phyloP scores from a whole-genome alignment of 176 grass and related monocot genomes.

The Rhynchospora breviuscula region DNA sequence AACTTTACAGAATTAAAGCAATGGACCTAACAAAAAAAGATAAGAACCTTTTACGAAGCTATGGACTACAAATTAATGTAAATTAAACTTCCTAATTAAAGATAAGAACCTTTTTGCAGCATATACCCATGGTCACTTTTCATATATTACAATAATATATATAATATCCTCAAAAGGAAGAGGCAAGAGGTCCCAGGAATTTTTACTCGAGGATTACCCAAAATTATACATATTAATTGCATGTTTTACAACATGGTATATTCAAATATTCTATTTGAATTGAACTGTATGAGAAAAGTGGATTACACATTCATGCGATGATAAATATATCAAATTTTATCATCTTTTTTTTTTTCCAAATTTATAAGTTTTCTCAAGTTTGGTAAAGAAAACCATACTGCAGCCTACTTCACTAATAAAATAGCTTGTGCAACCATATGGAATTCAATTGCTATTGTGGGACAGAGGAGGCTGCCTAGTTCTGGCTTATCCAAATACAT shows the following conservation, averaged over 20 bases:
- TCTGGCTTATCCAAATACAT: neutral
- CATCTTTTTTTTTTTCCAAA: neutral
- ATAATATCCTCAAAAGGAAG: neutral
- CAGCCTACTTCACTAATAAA: neutral
- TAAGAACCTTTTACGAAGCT: neutral
- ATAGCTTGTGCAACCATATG: neutral
- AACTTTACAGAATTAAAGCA: neutral
- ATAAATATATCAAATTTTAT: neutral
- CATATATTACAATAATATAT: neutral
- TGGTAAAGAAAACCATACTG: neutral
- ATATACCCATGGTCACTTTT: neutral
- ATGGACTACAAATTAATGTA: neutral
- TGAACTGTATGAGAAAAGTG: no score
- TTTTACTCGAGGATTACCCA: neutral
- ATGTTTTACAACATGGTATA: neutral
- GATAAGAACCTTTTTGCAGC: neutral
- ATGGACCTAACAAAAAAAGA: neutral
- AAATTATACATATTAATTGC: neutral
- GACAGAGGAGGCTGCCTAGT: neutral
- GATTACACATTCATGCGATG: neutral
- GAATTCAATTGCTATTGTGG: neutral
- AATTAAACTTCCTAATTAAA: neutral
- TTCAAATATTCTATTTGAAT: no score
- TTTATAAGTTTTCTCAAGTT: neutral
- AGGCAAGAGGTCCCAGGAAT: neutral